Evolutionary conservation across 2,329 filamentous ascomycete species (phyloP).

Genomic region (Penicillium sp.): DNA sequence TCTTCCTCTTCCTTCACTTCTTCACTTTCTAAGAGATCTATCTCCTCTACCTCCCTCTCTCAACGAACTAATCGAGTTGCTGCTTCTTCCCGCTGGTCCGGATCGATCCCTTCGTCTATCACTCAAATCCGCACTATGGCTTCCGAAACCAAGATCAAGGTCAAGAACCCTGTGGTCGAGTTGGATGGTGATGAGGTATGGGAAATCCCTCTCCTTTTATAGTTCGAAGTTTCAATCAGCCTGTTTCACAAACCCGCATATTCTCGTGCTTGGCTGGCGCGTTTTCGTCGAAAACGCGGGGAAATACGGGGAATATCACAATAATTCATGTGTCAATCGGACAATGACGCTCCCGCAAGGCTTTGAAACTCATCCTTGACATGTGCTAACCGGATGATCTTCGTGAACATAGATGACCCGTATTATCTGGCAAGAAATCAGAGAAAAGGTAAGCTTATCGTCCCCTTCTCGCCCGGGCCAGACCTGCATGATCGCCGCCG

Average conservation of each 20-base stretch:
- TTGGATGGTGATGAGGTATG: conserved; percentile 68
- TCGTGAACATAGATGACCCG: conserved; percentile 67
- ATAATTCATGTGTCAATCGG: conserved; percentile 19
- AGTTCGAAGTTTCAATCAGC: conserved; percentile 7
- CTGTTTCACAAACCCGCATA: conserved; percentile 19
- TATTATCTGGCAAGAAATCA: conserved; percentile 98
- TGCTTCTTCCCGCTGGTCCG: conserved; percentile 26
- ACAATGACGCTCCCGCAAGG: not conserved
- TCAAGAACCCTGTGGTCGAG: conserved; percentile 98
- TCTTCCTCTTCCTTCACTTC: conserved; percentile 20
- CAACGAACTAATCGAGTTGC: conserved; percentile 17
- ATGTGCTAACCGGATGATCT: conserved; percentile 17
- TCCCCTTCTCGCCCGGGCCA: conserved; percentile 7
- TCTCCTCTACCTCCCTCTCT: conserved; percentile 20
- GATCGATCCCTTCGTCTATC: conserved; percentile 22
- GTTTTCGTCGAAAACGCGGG: conserved; percentile 26
- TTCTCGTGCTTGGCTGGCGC: conserved; percentile 11
- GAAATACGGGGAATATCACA: conserved; percentile 31
- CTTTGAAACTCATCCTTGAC: conserved; percentile 1
- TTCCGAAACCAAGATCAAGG: conserved; percentile 76
- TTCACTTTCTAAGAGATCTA: too few relatives aligned
- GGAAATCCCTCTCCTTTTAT: too few relatives aligned
- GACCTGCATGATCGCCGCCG: conserved; percentile 14
- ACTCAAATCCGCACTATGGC: conserved; percentile 41
- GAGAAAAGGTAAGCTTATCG: conserved; percentile 61